phyloP scores from a whole-genome alignment of 306 rosid genomes.

The Luffa aegyptiaca region DNA sequence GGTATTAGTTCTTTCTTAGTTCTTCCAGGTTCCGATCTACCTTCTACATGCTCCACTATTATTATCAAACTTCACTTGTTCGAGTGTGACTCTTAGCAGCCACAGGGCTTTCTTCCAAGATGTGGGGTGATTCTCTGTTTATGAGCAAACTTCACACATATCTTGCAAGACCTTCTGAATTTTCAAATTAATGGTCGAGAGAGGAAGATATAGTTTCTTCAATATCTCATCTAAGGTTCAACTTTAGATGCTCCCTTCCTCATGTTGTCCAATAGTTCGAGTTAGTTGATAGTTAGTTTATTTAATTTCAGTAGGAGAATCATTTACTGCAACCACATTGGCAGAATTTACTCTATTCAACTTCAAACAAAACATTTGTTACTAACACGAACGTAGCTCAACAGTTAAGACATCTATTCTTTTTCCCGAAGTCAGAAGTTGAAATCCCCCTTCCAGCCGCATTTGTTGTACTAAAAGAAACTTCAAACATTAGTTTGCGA shows the following conservation, averaged over 20 bases:
- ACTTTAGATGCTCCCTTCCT: not conserved
- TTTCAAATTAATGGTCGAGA: not conserved
- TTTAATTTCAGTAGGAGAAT: not conserved
- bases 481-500: slow-evolving; percentile 9
- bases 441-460: not conserved
- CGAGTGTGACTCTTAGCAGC: not conserved
- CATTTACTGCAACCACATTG: not conserved
- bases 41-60: not conserved
- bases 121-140: not conserved
- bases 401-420: not conserved
- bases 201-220: not conserved
- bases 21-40: not conserved
- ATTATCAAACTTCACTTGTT: not conserved
- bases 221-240: not conserved
- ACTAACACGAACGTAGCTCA: not conserved
- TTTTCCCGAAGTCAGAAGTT: not conserved
- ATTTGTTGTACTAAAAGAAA: not conserved
- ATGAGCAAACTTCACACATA: not conserved
- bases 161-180: not conserved
- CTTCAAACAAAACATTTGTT: slow-evolving; percentile 4
- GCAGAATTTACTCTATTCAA: not conserved
- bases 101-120: not conserved
- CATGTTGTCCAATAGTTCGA: not conserved
- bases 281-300: not conserved
- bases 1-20: not conserved